Percentiles rank a stretch among this genome's conserved stretches.
phyloP scores from a whole-genome alignment of 2,329 filamentous ascomycete genomes.

The Ophiosphaerella korrae region DNA sequence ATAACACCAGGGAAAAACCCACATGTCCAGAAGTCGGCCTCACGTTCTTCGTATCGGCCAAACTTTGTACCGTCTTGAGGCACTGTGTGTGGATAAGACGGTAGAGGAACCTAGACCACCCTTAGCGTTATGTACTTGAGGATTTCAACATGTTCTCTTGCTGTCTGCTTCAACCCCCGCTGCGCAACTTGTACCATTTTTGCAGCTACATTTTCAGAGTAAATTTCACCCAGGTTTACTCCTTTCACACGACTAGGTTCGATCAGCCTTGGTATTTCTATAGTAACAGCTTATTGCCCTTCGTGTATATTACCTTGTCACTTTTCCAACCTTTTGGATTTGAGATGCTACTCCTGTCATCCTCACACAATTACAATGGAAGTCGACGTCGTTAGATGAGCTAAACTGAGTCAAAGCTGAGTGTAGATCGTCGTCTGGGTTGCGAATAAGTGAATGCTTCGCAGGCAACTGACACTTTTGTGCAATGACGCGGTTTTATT shows the following conservation, averaged over 20 bases:
- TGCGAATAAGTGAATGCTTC: background rate
- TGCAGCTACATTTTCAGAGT: conserved; percentile 35
- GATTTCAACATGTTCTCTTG: conserved; percentile 1
- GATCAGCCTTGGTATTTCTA: background rate
- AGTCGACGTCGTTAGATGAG: too few relatives aligned
- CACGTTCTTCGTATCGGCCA: conserved; percentile 41
- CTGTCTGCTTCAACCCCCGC: conserved; percentile 30
- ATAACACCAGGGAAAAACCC: conserved; percentile 45
- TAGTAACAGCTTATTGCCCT: too few relatives aligned
- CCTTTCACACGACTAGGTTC: conserved; percentile 24
- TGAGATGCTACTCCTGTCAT: background rate
- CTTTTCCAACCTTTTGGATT: background rate
- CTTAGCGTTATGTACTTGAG: background rate
- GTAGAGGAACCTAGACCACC: conserved; percentile 27
- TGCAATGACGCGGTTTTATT: too few relatives aligned
- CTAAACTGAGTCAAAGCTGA: too few relatives aligned
- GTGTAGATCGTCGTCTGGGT: too few relatives aligned
- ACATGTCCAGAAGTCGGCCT: conserved; percentile 46
- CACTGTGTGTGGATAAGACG: conserved; percentile 41
- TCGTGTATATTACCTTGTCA: conserved; percentile 15
- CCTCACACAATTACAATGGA: too few relatives aligned
- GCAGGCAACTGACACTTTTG: too few relatives aligned
- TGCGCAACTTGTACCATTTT: conserved; percentile 43
- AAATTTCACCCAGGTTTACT: conserved; percentile 33
- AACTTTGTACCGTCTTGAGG: conserved; percentile 30